phyloP scores from a whole-genome alignment of 352 stramenopile species.

The Globisporangium paroecandrum region DNA sequence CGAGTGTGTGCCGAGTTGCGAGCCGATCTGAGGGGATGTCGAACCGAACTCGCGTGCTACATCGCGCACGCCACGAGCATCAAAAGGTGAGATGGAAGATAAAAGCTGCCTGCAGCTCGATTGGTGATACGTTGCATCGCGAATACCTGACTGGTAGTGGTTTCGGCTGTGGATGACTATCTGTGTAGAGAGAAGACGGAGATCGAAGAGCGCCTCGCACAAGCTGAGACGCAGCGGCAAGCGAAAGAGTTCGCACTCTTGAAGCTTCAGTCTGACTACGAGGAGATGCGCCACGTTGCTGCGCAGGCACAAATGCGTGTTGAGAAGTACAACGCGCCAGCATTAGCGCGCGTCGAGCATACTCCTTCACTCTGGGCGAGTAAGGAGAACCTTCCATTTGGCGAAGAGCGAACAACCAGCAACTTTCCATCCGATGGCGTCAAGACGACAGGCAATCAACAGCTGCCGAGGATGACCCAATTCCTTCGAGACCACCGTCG shows the following conservation, averaged over 20 bases:
- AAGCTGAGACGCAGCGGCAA: slow-evolving; percentile 32
- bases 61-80: slow-evolving; percentile 38
- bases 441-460: background rate
- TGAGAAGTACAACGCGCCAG: slow-evolving; percentile 23
- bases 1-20: slow-evolving; percentile 47
- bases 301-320: slow-evolving; percentile 37
- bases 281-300: slow-evolving; percentile 39
- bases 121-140: background rate
- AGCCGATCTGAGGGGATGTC: slow-evolving; percentile 38
- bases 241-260: slow-evolving; percentile 34
- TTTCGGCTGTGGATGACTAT: too few relatives aligned
- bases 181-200: slow-evolving; percentile 43
- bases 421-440: background rate
- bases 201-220: slow-evolving; percentile 41
- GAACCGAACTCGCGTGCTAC: slow-evolving; percentile 51
- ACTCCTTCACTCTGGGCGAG: background rate
- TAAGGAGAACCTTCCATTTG: background rate
- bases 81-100: slow-evolving; percentile 30
- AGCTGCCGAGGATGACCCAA: background rate
- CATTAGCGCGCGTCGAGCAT: slow-evolving; percentile 12
- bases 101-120: background rate
- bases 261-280: slow-evolving; percentile 29
- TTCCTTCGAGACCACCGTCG: slow-evolving; percentile 10
- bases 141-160: background rate
- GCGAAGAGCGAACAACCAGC: background rate